Evolutionary conservation across 2,329 filamentous ascomycete species (phyloP).

Genomic region (Tolypocladium nubicola): DNA sequence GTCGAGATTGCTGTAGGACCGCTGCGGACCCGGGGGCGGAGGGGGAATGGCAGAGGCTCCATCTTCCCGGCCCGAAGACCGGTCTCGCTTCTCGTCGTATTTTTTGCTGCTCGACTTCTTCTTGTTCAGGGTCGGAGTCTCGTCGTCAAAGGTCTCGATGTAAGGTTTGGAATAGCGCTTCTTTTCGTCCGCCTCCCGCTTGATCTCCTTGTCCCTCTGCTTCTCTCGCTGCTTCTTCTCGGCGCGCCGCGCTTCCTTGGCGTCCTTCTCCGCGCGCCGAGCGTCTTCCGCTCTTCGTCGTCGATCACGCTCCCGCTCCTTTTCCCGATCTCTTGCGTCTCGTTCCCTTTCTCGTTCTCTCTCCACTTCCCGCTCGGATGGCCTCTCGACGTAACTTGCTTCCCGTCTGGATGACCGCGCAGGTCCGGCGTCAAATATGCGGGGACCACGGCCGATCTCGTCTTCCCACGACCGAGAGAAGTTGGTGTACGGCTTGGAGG

Average conservation of each 20-base stretch:
- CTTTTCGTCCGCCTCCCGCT: constrained; percentile 26
- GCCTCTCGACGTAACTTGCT: constrained; percentile 35
- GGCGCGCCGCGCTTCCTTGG: constrained; percentile 20
- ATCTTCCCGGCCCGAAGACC: constrained; percentile 22
- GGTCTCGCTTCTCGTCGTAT: constrained; percentile 25
- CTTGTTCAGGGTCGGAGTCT: constrained; percentile 17
- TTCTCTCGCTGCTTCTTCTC: constrained; percentile 25
- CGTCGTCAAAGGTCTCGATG: constrained; percentile 23
- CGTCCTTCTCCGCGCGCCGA: constrained; percentile 20
- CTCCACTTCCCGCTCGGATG: constrained; percentile 31
- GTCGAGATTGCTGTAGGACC: constrained; percentile 11
- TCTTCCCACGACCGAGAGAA: constrained; percentile 37
- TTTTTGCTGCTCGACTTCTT: constrained; percentile 28
- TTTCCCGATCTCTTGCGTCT: constrained; percentile 5
- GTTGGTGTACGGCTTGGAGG: constrained; percentile 21
- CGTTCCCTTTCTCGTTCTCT: constrained; percentile 18
- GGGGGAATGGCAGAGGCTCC: constrained; percentile 9
- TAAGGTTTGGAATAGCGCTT: constrained; percentile 22
- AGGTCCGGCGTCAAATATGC: constrained; percentile 30
- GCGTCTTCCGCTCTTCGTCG: constrained; percentile 11
- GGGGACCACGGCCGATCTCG: constrained; percentile 25
- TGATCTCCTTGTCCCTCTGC: constrained; percentile 26
- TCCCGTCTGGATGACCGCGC: constrained; percentile 31
- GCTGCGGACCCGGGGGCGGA: constrained; percentile 12
- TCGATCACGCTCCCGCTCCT: constrained; percentile 12